Evolutionary conservation across 345 rosid genomes (phyloP).

Genomic region (Hirschfeldia incana): DNA sequence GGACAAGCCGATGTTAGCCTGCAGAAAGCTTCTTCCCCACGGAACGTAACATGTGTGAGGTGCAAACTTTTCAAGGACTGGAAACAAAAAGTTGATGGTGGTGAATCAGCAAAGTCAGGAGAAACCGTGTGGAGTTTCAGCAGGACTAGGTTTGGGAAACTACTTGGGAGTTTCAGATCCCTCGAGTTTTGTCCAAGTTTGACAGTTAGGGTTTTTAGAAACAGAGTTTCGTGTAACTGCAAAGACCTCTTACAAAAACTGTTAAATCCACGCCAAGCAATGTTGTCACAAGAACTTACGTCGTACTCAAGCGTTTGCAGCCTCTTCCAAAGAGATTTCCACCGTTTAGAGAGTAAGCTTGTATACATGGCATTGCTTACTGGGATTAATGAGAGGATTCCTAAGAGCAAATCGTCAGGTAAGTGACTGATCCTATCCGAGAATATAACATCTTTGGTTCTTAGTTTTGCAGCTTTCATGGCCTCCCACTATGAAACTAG

Average conservation of each 20-base stretch:
- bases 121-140: background rate
- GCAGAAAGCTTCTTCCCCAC: background rate
- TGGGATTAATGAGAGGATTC: background rate
- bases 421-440: slow-evolving; percentile 10
- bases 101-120: background rate
- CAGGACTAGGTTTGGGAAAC: background rate
- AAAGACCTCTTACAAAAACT: background rate
- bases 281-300: background rate
- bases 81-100: background rate
- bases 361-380: background rate
- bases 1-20: background rate
- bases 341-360: slow-evolving; percentile 2
- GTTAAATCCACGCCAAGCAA: background rate
- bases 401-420: slow-evolving; percentile 15
- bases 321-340: slow-evolving; percentile 14
- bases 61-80: background rate
- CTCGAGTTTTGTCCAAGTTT: background rate
- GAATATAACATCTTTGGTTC: background rate
- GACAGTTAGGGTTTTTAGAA: background rate
- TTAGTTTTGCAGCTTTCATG: background rate
- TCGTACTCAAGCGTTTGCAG: background rate
- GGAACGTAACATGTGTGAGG: background rate
- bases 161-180: background rate
- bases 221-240: background rate
- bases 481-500: background rate